These are phyloP conservation scores for Russula vinacea DNA, from an alignment of 768 basidiomycete species.

Conservation along the genomic window DNA sequence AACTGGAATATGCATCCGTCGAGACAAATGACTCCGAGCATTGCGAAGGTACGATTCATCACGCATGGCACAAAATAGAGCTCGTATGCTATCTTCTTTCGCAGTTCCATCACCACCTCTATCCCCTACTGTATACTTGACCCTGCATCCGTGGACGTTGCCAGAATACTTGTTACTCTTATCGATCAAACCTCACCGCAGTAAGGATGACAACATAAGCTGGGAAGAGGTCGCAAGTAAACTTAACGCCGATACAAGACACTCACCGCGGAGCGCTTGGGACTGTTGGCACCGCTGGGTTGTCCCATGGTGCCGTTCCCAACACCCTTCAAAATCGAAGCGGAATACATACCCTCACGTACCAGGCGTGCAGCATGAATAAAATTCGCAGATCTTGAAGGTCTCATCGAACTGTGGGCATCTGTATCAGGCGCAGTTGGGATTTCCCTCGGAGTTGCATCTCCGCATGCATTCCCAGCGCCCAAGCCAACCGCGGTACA, in stretches of 20 bases:
- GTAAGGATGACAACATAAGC: constrained; percentile 4
- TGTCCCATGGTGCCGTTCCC: constrained; percentile 26
- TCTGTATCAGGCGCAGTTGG: constrained; percentile 11
- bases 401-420: constrained; percentile 24
- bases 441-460: not conserved
- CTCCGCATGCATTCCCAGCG: not conserved
- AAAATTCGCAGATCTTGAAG: constrained; percentile 18
- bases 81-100: not conserved
- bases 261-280: constrained; percentile 23
- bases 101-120: constrained; percentile 21
- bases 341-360: constrained; percentile 24
- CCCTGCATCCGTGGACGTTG: constrained; percentile 25
- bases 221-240: constrained; percentile 26
- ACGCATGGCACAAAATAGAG: not conserved
- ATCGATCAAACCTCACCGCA: constrained; percentile 12
- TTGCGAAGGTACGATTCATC: constrained; percentile 10
- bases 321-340: not conserved
- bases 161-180: constrained; percentile 27
- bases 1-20: constrained; percentile 10
- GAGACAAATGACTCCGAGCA: not conserved
- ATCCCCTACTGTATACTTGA: constrained; percentile 25
- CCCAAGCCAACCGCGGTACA: not conserved
- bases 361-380: constrained; percentile 29
- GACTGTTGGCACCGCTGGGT: constrained; percentile 31
- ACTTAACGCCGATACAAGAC: constrained; percentile 12